Base-by-base conservation (phyloP, 345 rosid genomes). In the Sisymbrium altissimum region DNA sequence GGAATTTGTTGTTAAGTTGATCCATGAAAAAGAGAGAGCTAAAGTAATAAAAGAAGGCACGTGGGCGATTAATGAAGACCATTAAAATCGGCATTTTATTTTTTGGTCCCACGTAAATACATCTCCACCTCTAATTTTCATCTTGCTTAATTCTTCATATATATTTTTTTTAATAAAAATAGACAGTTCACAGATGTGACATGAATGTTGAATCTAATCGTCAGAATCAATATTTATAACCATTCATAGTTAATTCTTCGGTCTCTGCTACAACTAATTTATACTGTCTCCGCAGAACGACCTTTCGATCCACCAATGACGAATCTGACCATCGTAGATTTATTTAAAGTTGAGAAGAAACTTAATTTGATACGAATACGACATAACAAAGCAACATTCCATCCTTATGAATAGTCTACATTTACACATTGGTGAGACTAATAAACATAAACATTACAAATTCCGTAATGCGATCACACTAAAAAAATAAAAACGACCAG, bases 51-150 rank as follows among this genome's bases (percentile, higher is more conserved):
- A 66, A 35, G 48, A 45, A 56, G 30, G 66, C 78, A 74, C 72
- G 60, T 74, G 78, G 78, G n/a, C 1, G 78, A 27, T 65, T 15
- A 75, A 41, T 60, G 64, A 75, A 68, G 29, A 13, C 64, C 74
- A 68, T 52, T 68, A 61, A 61, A 60, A 48, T 9, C 21, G 21
- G 54, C 35, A 59, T 58, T 74, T 59, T 49, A 74, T 74, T 39
- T n/a, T 49, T 29, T 49, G 78, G 78, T 67, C 67, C 73, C 62
- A 67, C 27, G 52, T 48, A 14, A 30, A 67, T 67, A 39, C 36
- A 74, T 67, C 30, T 17, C 54, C 36, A 59, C 38, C 73, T 58
- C 73, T 40, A 49, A 29, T 59, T 59, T 58, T 11, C n/a, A 11
- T 21, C 13, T 40, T 57, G 43, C 19, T 59, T 68, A 75, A 29